Percentiles rank a stretch among this genome's conserved stretches.
phyloP scores from a whole-genome alignment of 345 rosid genomes.

The Citrus australasica region DNA sequence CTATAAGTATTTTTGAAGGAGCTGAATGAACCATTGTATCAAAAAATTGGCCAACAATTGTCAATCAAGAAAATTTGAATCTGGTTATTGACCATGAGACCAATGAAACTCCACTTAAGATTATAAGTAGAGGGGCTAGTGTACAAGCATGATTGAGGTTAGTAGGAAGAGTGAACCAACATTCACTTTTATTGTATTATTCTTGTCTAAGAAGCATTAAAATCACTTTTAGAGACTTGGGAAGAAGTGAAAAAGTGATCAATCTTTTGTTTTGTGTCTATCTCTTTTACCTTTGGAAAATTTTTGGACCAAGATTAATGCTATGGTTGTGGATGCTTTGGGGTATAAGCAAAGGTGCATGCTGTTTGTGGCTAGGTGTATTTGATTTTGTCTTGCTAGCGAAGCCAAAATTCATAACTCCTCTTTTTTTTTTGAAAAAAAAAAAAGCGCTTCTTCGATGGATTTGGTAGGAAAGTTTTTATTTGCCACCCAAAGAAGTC shows the following conservation, averaged over 20 bases:
- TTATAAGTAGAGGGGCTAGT: slow-evolving; percentile 17
- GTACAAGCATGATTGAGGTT: slow-evolving; percentile 45
- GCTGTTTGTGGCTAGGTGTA: slow-evolving; percentile 11
- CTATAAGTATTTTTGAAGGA: slow-evolving; percentile 64
- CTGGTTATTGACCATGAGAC: slow-evolving; percentile 1
- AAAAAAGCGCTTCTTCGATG: slow-evolving; percentile 17
- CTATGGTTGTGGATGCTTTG: slow-evolving; percentile 73
- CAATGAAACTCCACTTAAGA: slow-evolving; percentile 14
- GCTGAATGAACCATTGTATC: slow-evolving; percentile 42
- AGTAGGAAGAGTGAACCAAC: slow-evolving; percentile 28
- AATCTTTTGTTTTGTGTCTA: neutral
- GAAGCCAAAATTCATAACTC: slow-evolving; percentile 43
- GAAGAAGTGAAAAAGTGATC: slow-evolving; percentile 19
- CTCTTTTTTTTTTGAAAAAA: neutral
- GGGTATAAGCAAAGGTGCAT: slow-evolving; percentile 76
- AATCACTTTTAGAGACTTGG: slow-evolving; percentile 11
- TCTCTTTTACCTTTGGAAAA: neutral
- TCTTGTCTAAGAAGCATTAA: slow-evolving; percentile 65
- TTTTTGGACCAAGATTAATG: slow-evolving; percentile 27
- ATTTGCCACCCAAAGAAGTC: slow-evolving; percentile 27
- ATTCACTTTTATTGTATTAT: slow-evolving; percentile 22
- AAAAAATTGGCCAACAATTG: neutral
- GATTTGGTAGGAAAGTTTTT: slow-evolving; percentile 46
- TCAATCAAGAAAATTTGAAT: neutral
- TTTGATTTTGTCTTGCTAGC: slow-evolving; percentile 53